Percentiles rank a stretch among this genome's conserved stretches.
Conservation (phyloP, 306 rosid genomes). For the Sicyos edulis region DNA sequence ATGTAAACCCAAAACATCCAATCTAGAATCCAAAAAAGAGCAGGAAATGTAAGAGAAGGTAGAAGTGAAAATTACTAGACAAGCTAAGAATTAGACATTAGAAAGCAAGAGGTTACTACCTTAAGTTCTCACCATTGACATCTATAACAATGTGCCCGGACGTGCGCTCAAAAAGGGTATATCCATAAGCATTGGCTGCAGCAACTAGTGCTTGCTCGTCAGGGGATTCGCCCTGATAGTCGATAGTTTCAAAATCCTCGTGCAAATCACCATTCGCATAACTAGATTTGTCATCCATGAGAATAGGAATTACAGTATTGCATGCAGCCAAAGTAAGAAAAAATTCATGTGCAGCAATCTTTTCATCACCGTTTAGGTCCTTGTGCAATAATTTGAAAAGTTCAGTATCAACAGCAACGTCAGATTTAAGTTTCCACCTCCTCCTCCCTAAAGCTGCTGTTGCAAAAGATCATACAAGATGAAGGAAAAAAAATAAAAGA, state of each 20-base stretch:
- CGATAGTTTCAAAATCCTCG: conserved; percentile 37
- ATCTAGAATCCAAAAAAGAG: conserved; percentile 44
- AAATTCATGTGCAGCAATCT: conserved; percentile 72
- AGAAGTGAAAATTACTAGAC: background rate
- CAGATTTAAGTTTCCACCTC: conserved; percentile 73
- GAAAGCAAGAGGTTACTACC: conserved; percentile 52
- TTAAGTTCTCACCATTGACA: conserved; percentile 85
- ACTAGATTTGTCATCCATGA: conserved; percentile 32
- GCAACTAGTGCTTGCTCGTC: conserved; percentile 96
- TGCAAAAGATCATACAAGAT: conserved; percentile 26
- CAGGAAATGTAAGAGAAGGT: conserved; percentile 5
- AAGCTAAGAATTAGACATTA: conserved; percentile 20
- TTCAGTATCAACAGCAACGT: conserved; percentile 56
- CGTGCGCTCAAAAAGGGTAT: conserved; percentile 91
- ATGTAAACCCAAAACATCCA: conserved; percentile 91
- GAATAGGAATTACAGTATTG: conserved; percentile 85
- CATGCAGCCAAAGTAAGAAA: conserved; percentile 96
- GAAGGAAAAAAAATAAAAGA: background rate
- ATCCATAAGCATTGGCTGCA: conserved; percentile 91
- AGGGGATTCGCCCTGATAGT: conserved; percentile 97
- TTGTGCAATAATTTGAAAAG: conserved; percentile 48
- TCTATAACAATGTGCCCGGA: conserved; percentile 92
- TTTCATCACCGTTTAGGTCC: conserved; percentile 44
- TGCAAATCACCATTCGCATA: conserved; percentile 36
- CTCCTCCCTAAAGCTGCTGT: conserved; percentile 37